These are phyloP conservation scores for Colletotrichum paranaense DNA, from an alignment of 2,329 filamentous ascomycete genomes.

Conservation along the genomic window DNA sequence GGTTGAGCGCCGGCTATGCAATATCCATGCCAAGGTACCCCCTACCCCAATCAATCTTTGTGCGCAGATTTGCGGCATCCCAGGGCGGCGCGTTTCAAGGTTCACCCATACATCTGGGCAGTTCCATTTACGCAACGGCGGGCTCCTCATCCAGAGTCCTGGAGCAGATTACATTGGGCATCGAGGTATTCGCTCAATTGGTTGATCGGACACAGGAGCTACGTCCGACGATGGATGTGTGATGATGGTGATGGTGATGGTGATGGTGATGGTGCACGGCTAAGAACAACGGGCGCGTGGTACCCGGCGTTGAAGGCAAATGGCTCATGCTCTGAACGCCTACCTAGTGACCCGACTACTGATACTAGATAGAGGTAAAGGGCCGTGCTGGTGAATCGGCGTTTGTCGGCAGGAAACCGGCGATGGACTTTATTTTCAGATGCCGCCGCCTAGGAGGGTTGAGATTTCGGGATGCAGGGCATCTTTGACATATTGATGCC, in stretches of 20 bases:
- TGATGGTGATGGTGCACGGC: not conserved
- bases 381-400: not conserved
- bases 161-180: not conserved
- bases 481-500: not conserved
- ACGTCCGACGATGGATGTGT: not conserved
- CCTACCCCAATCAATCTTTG: not conserved
- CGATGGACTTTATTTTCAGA: not conserved
- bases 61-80: not conserved
- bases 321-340: not conserved
- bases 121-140: not conserved
- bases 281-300: not conserved
- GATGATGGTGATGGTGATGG: not conserved
- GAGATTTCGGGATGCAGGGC: not conserved
- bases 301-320: not conserved
- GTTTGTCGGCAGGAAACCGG: not conserved
- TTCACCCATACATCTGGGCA: not conserved
- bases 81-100: not conserved
- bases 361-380: not conserved
- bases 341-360: no score
- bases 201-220: not conserved
- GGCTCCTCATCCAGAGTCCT: not conserved
- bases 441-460: not conserved
- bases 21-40: not conserved
- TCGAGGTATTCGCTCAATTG: not conserved
- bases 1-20: slow-evolving; percentile 3